These are phyloP conservation scores for Paraphaeosphaeria sporulosa DNA, from an alignment of 2,329 filamentous ascomycete genomes.

Conservation along the genomic window DNA sequence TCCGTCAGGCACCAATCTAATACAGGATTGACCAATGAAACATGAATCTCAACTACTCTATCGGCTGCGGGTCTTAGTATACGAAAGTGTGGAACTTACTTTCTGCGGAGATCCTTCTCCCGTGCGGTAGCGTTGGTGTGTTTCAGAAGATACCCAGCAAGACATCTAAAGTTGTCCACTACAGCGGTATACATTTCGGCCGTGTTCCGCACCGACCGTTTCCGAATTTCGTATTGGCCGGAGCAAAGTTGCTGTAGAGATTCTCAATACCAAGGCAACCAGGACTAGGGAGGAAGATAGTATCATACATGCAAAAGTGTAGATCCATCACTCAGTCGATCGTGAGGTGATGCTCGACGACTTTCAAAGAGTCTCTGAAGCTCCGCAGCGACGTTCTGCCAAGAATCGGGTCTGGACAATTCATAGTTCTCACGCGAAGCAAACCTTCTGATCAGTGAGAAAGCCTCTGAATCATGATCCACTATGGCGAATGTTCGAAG, in stretches of 20 bases:
- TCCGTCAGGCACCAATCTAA: too few species aligned
- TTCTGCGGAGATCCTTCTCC: background rate
- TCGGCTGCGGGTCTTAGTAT: too few species aligned
- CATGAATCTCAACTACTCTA: too few species aligned
- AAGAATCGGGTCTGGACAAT: background rate
- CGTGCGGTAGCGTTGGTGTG: background rate
- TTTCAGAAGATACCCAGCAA: background rate
- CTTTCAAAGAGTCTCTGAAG: background rate
- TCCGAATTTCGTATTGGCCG: too few species aligned
- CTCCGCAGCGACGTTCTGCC: background rate
- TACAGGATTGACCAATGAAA: too few species aligned
- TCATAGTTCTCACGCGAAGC: background rate
- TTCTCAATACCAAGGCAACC: background rate
- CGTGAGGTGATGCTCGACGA: background rate
- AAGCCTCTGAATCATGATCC: background rate
- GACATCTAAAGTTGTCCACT: background rate
- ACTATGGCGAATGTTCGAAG: background rate
- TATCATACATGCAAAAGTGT: background rate
- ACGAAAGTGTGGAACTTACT: background rate
- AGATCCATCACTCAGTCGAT: background rate
- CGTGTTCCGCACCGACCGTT: background rate
- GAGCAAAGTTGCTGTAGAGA: background rate
- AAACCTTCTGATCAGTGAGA: background rate
- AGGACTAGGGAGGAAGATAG: background rate
- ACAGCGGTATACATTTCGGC: background rate